Evolutionary conservation across 2,329 filamentous ascomycete genomes (phyloP), one percentile per base, ranked within the genome.

Genomic region (Blastomyces silverae): DNA sequence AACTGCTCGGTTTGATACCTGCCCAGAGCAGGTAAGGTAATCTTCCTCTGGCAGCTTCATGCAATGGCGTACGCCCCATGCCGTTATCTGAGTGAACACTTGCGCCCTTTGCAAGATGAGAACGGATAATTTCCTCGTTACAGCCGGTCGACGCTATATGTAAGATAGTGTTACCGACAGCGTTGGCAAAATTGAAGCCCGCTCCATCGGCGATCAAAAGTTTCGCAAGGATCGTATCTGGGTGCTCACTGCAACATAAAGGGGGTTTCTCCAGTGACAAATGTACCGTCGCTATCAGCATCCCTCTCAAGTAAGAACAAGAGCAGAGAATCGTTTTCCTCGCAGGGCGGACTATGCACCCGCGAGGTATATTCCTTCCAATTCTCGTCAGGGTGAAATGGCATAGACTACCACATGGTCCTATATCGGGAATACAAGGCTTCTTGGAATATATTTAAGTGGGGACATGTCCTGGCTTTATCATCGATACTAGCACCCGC

Each of bases 251-350:
- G 65, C 65, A n/a, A 31, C 11, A 2, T 31, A 58, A 62, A n/a
- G 34, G 64, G 37, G 15, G 44, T 62, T 13, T 15, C 20, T 8
- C 28, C 37, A 57, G 25, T 46, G 22, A 5, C 48, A 7, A 7
- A 46, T 1, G 52, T 58, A 34, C 10, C 20, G 1, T 67, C 37
- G 42, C 65, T 10, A 48, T 64, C 46, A 22, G 64, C 22, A 13
- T 61, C 64, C 7, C 50, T 52, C 17, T 64, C 64, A 31, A 67
- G 52, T n/a, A 67, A 42, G n/a, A 67, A 17, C 31, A 53, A 22
- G 2, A 66, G 0, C n/a, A 67, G 8, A 8, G 37, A 25, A 22
- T 62, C 46, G 28, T 52, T 52, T 17, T 39, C 46, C 46, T 52
- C 8, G 46, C 31, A 39, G 1, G 31, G 37, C n/a, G n/a, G 10